A percentile compares a stretch with the other conserved stretches of the same genome.
Conservation (phyloP, 768 basidiomycete genomes). For the Agrocybe pediades region DNA sequence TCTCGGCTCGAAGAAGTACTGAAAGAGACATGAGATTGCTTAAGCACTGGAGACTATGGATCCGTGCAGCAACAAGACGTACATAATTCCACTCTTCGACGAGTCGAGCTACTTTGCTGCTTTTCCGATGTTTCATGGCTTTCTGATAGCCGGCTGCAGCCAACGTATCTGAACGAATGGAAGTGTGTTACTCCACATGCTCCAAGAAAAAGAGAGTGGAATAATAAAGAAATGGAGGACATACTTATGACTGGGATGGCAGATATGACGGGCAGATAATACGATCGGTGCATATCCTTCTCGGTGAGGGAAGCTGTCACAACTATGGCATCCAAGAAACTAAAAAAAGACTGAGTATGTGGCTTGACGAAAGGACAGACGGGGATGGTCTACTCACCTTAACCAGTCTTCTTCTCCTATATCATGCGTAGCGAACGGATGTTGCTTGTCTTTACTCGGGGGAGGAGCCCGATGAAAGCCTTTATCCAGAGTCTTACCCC, state of each 20-base stretch:
- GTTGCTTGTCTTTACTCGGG: conserved; percentile 35
- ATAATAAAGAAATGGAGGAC: conserved; percentile 16
- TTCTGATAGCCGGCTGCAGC: conserved; percentile 28
- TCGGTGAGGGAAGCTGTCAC: conserved; percentile 32
- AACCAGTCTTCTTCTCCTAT: conserved; percentile 52
- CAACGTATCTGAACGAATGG: conserved; percentile 13
- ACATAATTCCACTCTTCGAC: conserved; percentile 56
- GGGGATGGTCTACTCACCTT: conserved; percentile 24
- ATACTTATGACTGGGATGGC: conserved; percentile 31
- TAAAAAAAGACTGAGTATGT: conserved; percentile 12
- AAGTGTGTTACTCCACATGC: neutral
- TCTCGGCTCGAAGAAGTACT: conserved; percentile 54
- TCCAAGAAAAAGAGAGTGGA: neutral
- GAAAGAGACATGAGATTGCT: neutral
- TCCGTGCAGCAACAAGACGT: conserved; percentile 11
- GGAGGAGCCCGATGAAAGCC: conserved; percentile 50
- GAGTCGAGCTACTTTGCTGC: conserved; percentile 36
- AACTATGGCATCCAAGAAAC: conserved; percentile 42
- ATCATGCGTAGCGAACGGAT: conserved; percentile 56
- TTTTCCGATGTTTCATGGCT: conserved; percentile 31
- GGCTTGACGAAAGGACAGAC: neutral
- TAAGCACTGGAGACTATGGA: neutral
- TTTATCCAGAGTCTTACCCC: conserved; percentile 32
- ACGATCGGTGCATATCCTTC: conserved; percentile 28
- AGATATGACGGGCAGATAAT: conserved; percentile 26